These are phyloP conservation scores for Carnegiea gigantea DNA, from an alignment of 179 eudicot genomes.

Conservation along the genomic window DNA sequence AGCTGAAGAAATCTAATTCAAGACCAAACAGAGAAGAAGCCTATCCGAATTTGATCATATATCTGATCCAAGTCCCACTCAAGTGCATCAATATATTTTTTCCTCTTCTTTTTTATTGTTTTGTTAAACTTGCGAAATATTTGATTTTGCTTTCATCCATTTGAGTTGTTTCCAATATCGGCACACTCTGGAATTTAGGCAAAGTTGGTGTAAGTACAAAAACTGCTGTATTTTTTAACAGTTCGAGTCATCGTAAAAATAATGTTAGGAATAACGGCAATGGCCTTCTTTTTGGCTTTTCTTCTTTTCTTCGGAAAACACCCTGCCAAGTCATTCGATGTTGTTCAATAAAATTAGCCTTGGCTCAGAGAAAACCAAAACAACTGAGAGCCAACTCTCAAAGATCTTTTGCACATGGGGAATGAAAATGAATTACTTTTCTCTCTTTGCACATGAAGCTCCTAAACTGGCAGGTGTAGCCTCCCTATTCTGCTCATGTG, in stretches of 20 bases:
- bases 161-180: neutral
- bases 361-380: neutral
- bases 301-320: neutral
- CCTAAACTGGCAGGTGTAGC: neutral
- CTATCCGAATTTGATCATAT: neutral
- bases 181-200: neutral
- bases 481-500: neutral
- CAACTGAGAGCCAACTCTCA: neutral
- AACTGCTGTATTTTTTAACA: neutral
- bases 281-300: neutral
- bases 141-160: neutral
- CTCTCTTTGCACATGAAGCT: no score
- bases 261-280: neutral
- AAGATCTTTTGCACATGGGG: neutral
- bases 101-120: neutral
- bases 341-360: neutral
- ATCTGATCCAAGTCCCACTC: neutral
- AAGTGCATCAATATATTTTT: neutral
- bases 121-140: neutral
- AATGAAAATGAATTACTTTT: no score
- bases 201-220: neutral
- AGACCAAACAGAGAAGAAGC: neutral
- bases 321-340: neutral
- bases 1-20: neutral
- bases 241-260: neutral